Percentiles rank a stretch among this genome's conserved stretches.
These are phyloP conservation scores for Pichia kudriavzevii DNA, from an alignment of 1,139 yeast species.

Conservation along the genomic window DNA sequence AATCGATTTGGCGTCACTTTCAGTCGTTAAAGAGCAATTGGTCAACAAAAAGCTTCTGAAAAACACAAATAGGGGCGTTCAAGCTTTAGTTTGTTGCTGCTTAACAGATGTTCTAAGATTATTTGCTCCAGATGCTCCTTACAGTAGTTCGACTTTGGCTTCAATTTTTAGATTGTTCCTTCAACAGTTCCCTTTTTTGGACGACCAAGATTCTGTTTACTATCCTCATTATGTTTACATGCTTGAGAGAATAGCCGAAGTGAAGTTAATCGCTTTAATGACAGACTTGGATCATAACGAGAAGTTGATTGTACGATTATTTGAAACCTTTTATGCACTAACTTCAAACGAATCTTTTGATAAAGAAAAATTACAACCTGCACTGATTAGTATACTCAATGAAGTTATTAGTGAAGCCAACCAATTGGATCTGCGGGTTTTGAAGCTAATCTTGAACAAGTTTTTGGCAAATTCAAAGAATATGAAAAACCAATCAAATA, in stretches of 20 bases:
- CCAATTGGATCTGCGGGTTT: conserved; percentile 53
- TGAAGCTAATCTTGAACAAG: conserved; percentile 54
- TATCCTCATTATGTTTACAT: conserved; percentile 61
- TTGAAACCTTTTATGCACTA: conserved; percentile 56
- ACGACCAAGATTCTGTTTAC: conserved; percentile 44
- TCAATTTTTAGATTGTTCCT: conserved; percentile 59
- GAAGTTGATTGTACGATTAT: conserved; percentile 45
- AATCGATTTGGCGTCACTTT: conserved; percentile 34
- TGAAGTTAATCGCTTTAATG: conserved; percentile 67
- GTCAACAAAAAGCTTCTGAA: conserved; percentile 50
- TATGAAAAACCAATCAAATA: conserved; percentile 15
- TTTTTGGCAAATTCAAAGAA: conserved; percentile 31
- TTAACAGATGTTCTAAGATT: conserved; percentile 68
- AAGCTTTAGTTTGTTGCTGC: conserved; percentile 66
- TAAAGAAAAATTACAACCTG: conserved; percentile 40
- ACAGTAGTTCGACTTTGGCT: conserved; percentile 52
- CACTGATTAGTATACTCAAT: conserved; percentile 60
- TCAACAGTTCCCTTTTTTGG: conserved; percentile 50
- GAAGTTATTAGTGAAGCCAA: conserved; percentile 76
- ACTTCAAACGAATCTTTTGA: conserved; percentile 35
- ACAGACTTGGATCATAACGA: conserved; percentile 68
- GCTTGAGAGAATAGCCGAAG: conserved; percentile 66
- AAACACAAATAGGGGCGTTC: conserved; percentile 64
- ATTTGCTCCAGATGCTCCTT: conserved; percentile 91
- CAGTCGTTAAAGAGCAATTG: conserved; percentile 44